Evolutionary conservation across 2,329 filamentous ascomycete species (phyloP), one percentile per base, ranked within the genome.

Genomic region (Sphaerulina musiva): DNA sequence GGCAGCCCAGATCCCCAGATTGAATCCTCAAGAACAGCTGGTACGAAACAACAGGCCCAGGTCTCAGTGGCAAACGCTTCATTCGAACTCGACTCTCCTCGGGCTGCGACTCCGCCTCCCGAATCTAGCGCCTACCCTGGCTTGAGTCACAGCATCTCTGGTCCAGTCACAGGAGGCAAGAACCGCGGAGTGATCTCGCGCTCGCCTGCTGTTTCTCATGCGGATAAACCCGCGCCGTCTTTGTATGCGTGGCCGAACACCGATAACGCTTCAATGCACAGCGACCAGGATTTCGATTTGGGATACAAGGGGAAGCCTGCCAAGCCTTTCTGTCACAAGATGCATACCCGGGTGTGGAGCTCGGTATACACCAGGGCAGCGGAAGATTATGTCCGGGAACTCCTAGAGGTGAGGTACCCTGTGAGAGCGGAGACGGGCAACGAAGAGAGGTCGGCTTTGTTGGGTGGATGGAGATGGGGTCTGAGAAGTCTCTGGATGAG

Each of bases 281-380:
- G 51, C 46, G 38, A 46, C 45, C 51, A 52, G 32, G 23, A 48
- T 7, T 48, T 50, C 17, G 49, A 43, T 36, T 23, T 53, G n/a
- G 46, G 53, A 31, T 62, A 58, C 43, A 63, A 63, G 40, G 42
- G 54, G 4, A 56, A 39, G 20, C 41, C 58, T 9, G 61, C 56
- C 10, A 51, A 32, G 23, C 31, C 52, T 17, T n/a, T 50, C 20
- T 49, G 62, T 31, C 55, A 51, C 51, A 52, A 55, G 40, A 42
- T 32, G 42, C 51, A 65, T 46, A 43, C 61, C 23, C 10, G 63
- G 26, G 55, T 50, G 44, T 62, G 58, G 41, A 54, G 48, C 11
- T 62, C 63, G 12, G 46, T 51, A 17, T 59, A 64, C 48, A 64
- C 63, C 10, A 53, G 62, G 23, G 59, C 64, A 17, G 57, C 53